These are phyloP conservation scores for Cadophora sp. DNA, from an alignment of 2,329 filamentous ascomycete species.

Conservation along the genomic window DNA sequence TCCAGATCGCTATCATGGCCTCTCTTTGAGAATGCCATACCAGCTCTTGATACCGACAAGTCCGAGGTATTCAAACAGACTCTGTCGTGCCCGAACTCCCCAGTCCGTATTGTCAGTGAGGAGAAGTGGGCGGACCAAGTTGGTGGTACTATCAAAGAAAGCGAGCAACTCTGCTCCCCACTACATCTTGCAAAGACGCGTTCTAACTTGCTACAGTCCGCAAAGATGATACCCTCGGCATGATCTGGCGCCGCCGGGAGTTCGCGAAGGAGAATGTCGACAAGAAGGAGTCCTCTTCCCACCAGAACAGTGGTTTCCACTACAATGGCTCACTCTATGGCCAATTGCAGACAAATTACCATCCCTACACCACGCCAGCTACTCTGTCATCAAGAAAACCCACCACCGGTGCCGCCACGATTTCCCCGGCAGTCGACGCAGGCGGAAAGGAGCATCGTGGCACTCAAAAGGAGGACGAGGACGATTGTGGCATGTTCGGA, in stretches of 20 bases:
- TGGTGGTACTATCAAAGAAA: constrained; percentile 27
- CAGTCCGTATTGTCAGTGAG: background rate
- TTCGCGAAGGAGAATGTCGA: background rate
- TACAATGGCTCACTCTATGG: constrained; percentile 1
- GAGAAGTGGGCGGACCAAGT: constrained; percentile 28
- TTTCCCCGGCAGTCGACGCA: background rate
- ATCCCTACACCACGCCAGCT: background rate
- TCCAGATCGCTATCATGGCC: constrained; percentile 2
- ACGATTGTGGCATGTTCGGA: background rate
- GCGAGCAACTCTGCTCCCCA: background rate
- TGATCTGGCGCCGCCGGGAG: constrained; percentile 1
- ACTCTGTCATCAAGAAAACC: background rate
- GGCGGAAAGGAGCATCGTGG: background rate
- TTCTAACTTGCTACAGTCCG: background rate
- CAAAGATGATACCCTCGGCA: background rate
- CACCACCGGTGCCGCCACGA: background rate
- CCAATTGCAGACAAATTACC: background rate
- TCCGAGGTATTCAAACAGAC: background rate
- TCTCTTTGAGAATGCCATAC: background rate
- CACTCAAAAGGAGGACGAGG: background rate
- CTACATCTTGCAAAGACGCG: background rate
- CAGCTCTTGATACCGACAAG: background rate
- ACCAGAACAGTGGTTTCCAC: background rate
- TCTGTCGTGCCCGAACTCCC: background rate
- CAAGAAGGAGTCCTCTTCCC: background rate